phyloP scores from a whole-genome alignment of 1,284 basidiomycete genomes.

The Leccinum subfulvum region DNA sequence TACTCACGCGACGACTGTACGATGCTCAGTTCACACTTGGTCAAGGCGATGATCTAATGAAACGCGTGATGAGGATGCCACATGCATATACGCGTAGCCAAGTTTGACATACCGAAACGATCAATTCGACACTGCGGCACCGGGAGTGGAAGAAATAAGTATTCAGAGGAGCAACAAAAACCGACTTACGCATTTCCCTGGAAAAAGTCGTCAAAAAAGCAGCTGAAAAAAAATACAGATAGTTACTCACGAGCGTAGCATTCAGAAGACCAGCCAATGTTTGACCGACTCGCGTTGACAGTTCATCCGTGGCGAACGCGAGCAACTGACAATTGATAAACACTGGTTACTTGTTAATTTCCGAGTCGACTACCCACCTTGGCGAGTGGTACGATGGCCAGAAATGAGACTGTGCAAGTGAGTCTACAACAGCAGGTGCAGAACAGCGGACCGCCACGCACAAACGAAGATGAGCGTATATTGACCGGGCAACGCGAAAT shows the following conservation, averaged over 20 bases:
- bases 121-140: conserved; percentile 67
- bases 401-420: conserved; percentile 55
- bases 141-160: conserved; percentile 2
- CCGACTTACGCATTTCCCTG: conserved; percentile 76
- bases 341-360: not conserved
- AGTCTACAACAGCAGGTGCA: conserved; percentile 9
- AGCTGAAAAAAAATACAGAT: not conserved
- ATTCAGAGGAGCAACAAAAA: not conserved
- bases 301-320: conserved; percentile 85
- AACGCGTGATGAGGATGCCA: conserved; percentile 15
- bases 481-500: conserved; percentile 55
- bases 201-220: conserved; percentile 9
- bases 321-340: conserved; percentile 52
- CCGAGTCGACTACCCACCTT: conserved; percentile 43
- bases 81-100: conserved; percentile 10
- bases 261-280: conserved; percentile 85
- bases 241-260: conserved; percentile 69
- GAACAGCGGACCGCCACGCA: conserved; percentile 36
- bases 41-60: conserved; percentile 74
- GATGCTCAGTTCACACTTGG: conserved; percentile 77
- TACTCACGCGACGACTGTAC: conserved; percentile 80
- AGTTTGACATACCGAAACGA: conserved; percentile 57
- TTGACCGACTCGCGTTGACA: conserved; percentile 81
- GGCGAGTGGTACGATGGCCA: conserved; percentile 74
- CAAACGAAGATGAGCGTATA: conserved; percentile 72